phyloP scores from a whole-genome alignment of 768 basidiomycete species.

The Termitomyces sp. region DNA sequence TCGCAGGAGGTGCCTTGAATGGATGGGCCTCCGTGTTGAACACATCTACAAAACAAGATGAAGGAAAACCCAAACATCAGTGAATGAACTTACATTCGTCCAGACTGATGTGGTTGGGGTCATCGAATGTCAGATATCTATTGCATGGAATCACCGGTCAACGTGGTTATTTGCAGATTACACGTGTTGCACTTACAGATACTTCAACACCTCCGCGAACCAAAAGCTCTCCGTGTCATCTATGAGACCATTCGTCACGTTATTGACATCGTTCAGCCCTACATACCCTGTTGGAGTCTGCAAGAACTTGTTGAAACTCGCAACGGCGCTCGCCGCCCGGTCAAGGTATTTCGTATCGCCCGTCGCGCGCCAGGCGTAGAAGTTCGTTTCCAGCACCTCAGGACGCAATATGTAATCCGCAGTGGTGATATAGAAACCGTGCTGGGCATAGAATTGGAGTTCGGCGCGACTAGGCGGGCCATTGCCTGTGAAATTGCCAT shows the following conservation, averaged over 20 bases:
- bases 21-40: conserved; percentile 76
- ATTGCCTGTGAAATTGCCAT: conserved; percentile 63
- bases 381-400: conserved; percentile 78
- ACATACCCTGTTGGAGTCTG: conserved; percentile 46
- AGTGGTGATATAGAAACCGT: conserved; percentile 63
- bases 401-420: conserved; percentile 64
- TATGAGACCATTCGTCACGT: conserved; percentile 35
- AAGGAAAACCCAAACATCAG: not conserved
- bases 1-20: conserved; percentile 49
- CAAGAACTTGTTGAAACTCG: conserved; percentile 57
- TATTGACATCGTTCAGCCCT: conserved; percentile 55
- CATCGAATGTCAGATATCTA: conserved; percentile 73
- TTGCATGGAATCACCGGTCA: too few species aligned
- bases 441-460: conserved; percentile 48
- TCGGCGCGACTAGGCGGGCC: conserved; percentile 31
- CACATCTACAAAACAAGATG: conserved; percentile 35
- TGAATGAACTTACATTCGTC: conserved; percentile 52
- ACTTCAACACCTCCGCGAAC: conserved; percentile 78
- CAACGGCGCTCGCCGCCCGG: conserved; percentile 55
- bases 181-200: conserved; percentile 59
- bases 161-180: too few species aligned
- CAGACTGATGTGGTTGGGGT: conserved; percentile 58
- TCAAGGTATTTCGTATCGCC: conserved; percentile 67
- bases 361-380: conserved; percentile 73
- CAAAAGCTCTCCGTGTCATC: conserved; percentile 68